Conservation (phyloP, 768 basidiomycete species). For the Pholiota molesta region DNA sequence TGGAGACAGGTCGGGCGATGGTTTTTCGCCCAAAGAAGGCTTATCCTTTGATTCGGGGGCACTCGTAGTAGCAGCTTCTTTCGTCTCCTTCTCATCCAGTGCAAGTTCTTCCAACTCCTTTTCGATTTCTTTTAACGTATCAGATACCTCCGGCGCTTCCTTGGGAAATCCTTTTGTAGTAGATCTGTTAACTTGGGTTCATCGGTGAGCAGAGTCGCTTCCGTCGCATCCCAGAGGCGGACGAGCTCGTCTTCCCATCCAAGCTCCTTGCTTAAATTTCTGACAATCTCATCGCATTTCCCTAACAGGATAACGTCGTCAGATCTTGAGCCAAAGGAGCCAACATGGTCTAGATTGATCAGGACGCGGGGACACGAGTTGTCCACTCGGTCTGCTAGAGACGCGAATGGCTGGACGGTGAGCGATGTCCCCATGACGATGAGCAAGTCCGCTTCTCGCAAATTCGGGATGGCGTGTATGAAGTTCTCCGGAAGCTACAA, state of each 20-base stretch:
- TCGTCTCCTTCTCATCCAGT: conserved; percentile 12
- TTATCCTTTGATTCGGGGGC: background rate
- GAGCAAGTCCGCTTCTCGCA: conserved; percentile 79
- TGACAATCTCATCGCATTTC: conserved; percentile 71
- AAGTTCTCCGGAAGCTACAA: conserved; percentile 75
- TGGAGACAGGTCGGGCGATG: background rate
- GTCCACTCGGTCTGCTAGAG: conserved; percentile 62
- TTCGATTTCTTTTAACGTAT: conserved; percentile 21
- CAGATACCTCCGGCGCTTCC: conserved; percentile 17
- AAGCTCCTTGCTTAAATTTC: conserved; percentile 62
- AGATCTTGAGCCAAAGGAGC: conserved; percentile 54
- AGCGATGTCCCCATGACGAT: conserved; percentile 92
- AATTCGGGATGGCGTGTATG: conserved; percentile 50
- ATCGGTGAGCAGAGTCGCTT: conserved; percentile 25
- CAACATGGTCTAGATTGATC: conserved; percentile 85
- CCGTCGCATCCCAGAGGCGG: conserved; percentile 56
- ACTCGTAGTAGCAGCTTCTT: conserved; percentile 1
- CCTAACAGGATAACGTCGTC: conserved; percentile 70
- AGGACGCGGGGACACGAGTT: conserved; percentile 76
- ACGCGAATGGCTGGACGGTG: conserved; percentile 86
- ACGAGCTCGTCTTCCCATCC: conserved; percentile 75
- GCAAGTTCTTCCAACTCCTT: conserved; percentile 22
- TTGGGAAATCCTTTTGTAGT: background rate
- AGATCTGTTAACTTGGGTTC: background rate
- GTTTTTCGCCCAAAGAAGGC: background rate